Base-by-base conservation (phyloP, 805 yeast species). In the Kluyveromyces starmeri region DNA sequence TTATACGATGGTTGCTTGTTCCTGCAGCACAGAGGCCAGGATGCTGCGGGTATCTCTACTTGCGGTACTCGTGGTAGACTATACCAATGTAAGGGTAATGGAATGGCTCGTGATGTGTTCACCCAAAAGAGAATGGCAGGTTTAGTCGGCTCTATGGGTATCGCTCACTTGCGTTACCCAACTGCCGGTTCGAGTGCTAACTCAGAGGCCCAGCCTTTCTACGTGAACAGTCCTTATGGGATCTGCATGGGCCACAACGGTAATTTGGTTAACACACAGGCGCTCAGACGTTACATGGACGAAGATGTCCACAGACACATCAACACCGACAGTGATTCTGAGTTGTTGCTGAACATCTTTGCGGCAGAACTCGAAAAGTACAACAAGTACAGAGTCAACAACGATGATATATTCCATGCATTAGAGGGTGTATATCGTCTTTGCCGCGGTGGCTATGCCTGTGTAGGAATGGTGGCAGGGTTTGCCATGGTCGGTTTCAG, bases 31-130 rank as follows among this genome's bases (percentile, higher is more conserved):
- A 74, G 98, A 55, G 98, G 98, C 29, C 98, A 92, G 65, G 98
- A 92, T 59, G 98, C 98, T 8, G 96, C 96, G n/a, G 98, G 98
- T 44, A 89, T 92, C 36, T 92, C 85, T 16, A 92, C 98, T 6
- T 85, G 96, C 58, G 97, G 96, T 36, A 68, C 81, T 28, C 77
- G 89, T 42, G 98, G 97, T 44, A 72, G 98, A 40, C 72, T 92
- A 39, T 88, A 84, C 64, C 97, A 89, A 64, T 92, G 98, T 61
- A 92, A 92, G 65, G 98, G 98, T 50, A 89, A 86, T 59, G 98
- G 98, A 46, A 84, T 92, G 95, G 97, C 95, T 39, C 73, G 94
- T 51, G 98, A 92, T 54, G 98, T 92, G 22, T 92, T 92, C 73
- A 85, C 95, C 29, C 83, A 77, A 56, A 62, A 65, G 28, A 73